Conservation (phyloP, 805 yeast species). For the Yarrowia porcina region DNA sequence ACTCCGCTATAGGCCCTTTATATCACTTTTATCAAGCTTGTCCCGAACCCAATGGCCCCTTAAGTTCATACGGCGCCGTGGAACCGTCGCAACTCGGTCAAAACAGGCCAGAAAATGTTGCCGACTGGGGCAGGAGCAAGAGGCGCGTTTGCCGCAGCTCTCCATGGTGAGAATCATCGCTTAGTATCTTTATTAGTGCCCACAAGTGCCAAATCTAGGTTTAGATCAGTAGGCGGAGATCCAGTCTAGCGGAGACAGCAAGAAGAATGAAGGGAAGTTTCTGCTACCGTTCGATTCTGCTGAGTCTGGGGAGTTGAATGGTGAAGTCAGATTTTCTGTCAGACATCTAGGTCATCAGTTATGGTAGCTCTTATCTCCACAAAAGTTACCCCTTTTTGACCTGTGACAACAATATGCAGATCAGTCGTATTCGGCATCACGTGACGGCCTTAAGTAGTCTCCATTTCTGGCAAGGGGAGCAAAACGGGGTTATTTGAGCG, state of each 20-base stretch:
- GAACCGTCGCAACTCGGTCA: background rate
- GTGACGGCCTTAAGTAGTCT: too few relatives aligned
- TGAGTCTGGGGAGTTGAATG: too few relatives aligned
- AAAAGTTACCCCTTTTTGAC: too few relatives aligned
- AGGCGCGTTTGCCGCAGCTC: background rate
- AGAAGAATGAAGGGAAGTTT: too few relatives aligned
- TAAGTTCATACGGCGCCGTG: constrained; percentile 1
- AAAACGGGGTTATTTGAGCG: too few relatives aligned
- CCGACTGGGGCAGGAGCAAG: background rate
- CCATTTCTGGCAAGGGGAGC: too few relatives aligned
- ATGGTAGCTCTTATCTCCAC: too few relatives aligned
- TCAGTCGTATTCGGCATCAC: background rate
- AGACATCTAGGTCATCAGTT: too few relatives aligned
- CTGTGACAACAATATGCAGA: too few relatives aligned
- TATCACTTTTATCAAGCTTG: background rate
- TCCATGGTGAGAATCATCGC: background rate
- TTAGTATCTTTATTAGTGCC: background rate
- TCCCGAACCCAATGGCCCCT: background rate
- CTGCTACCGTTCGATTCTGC: too few relatives aligned
- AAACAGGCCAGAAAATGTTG: background rate
- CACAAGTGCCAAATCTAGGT: background rate
- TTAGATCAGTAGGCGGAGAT: background rate
- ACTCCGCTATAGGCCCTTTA: background rate
- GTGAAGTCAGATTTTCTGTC: too few relatives aligned
- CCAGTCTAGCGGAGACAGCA: too few relatives aligned